A percentile compares a stretch with the other conserved stretches of the same genome.
Conservation (phyloP, 108 stramenopile species). For the Aurantiochytrium sp. region DNA sequence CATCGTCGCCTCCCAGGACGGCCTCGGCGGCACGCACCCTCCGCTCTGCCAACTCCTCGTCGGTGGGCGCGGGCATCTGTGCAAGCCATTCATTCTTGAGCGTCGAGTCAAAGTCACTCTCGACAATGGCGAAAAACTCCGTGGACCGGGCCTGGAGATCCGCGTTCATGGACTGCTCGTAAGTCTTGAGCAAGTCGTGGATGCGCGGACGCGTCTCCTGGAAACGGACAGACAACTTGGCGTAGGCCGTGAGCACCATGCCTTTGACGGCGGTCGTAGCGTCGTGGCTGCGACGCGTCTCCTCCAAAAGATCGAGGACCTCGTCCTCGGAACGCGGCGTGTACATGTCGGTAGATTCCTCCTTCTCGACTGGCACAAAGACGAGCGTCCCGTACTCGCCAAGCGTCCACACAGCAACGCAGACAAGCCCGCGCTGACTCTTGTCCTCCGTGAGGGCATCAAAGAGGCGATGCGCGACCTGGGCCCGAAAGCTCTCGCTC, state of each 20-base stretch:
- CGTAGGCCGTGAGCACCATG: conserved; percentile 71
- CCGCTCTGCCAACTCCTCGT: conserved; percentile 55
- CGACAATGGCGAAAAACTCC: conserved; percentile 78
- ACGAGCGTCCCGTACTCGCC: conserved; percentile 30
- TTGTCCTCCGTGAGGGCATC: neutral
- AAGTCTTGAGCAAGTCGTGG: conserved; percentile 26
- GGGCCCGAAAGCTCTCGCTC: neutral
- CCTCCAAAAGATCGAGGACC: conserved; percentile 63
- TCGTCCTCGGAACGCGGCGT: conserved; percentile 52
- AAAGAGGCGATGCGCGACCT: neutral
- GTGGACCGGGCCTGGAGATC: conserved; percentile 88
- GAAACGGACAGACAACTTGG: conserved; percentile 74
- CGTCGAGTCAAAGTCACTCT: conserved; percentile 47
- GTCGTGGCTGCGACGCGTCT: conserved; percentile 58
- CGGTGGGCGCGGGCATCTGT: conserved; percentile 84
- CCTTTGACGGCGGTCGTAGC: conserved; percentile 67
- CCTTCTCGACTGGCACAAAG: neutral
- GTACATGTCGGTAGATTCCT: conserved; percentile 62
- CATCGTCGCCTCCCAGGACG: conserved; percentile 27
- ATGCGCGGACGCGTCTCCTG: conserved; percentile 40
- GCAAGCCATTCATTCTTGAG: conserved; percentile 76
- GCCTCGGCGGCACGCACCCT: conserved; percentile 28
- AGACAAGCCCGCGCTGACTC: neutral
- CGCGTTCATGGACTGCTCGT: conserved; percentile 63
- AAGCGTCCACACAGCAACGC: neutral